Conservation (phyloP, 768 basidiomycete species). For the Boletus subparvulus region DNA sequence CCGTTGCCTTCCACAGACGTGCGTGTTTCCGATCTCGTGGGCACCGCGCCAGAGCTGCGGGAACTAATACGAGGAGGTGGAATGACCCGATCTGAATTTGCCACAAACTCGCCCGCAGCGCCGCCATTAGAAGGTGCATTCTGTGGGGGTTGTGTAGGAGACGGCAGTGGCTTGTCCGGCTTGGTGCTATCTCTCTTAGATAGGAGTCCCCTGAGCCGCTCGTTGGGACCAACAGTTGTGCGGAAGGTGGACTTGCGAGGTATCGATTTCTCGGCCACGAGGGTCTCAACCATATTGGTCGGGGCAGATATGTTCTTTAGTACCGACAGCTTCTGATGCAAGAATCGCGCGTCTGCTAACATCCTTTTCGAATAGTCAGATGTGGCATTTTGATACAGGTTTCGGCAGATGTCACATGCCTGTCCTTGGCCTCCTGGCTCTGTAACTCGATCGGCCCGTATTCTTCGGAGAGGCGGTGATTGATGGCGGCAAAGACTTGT, state of each 20-base stretch:
- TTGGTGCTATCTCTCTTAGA: slow-evolving; percentile 27
- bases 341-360: slow-evolving; percentile 71
- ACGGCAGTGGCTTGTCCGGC: slow-evolving; percentile 30
- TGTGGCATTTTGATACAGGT: slow-evolving; percentile 5
- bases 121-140: slow-evolving; percentile 10
- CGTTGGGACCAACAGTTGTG: slow-evolving; percentile 29
- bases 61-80: slow-evolving; percentile 26
- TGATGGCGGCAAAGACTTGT: slow-evolving; percentile 92
- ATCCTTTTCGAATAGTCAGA: slow-evolving; percentile 50
- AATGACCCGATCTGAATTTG: slow-evolving; percentile 19
- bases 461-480: slow-evolving; percentile 85
- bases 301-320: slow-evolving; percentile 73
- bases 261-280: slow-evolving; percentile 78
- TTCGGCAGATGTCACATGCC: slow-evolving; percentile 44
- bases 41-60: slow-evolving; percentile 6
- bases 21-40: slow-evolving; percentile 4
- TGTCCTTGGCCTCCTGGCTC: slow-evolving; percentile 78
- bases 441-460: slow-evolving; percentile 81
- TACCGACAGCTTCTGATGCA: slow-evolving; percentile 72
- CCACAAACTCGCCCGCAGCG: slow-evolving; percentile 12
- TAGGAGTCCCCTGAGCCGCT: slow-evolving; percentile 40
- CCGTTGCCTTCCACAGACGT: slow-evolving; percentile 6
- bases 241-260: slow-evolving; percentile 37
- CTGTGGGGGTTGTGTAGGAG: slow-evolving; percentile 25
- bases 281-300: slow-evolving; percentile 78